Base-by-base conservation (phyloP, 2,329 filamentous ascomycete genomes). In the Didymellaceae sp. region DNA sequence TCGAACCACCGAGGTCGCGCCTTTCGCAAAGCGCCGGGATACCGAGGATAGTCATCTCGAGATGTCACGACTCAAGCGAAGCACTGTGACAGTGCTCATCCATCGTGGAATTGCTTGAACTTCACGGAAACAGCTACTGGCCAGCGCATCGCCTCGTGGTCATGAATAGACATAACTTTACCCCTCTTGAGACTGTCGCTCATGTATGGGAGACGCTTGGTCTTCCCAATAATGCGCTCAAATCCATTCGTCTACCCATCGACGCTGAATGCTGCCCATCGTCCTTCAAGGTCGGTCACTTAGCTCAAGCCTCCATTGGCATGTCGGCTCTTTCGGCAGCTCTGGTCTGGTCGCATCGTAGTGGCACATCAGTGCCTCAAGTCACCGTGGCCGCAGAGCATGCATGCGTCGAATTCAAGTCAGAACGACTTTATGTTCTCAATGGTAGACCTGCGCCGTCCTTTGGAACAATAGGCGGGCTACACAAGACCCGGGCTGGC, bases 231-330 rank as follows among this genome's bases (percentile, higher is more conserved):
- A 24, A 59, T 17, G 61, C 63, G 2, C 40, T 72, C 7, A 16
- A 55, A 3, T 59, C 63, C 16, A 52, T 72, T 2, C 11, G 61
- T 14, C 39, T 68, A 21, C 32, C 62, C 17, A 17, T 55, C 2
- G 45, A 66, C 52, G 57, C 48, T 0, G 63, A 70, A 4, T 70
- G 67, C 3, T 63, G 75, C 1, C 75, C 77, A 0, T 84, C 80
- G 1, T 84, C 81, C 0, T 84, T 79, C 72, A 82, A 81, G 48
- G 75, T 85, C 11, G 78, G 75, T 0, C 69, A 78, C 28, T 68
- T 85, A 0, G 81, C 81, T 0, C 82, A 84, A 58, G 71, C 75
- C 9, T 74, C 77, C 1, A 81, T 86, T 20, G 79, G 75, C 0
- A 60, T 81, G 0, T 79, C 82, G 0, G 79, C 79, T 0, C 68